Conservation (phyloP, 441 rosid species). For the Biscutella laevigata region DNA sequence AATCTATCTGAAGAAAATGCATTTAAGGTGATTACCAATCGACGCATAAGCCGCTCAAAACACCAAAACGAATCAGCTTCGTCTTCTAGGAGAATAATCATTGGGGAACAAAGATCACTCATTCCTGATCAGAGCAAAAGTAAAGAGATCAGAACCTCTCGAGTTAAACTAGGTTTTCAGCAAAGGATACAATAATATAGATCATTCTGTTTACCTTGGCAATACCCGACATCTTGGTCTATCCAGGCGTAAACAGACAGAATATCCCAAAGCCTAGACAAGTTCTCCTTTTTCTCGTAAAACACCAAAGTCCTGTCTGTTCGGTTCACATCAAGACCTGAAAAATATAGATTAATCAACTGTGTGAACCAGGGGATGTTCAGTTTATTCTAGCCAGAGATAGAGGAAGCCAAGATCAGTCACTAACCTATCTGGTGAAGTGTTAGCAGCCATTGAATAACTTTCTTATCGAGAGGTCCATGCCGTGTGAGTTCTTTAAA, state of each 20-base stretch:
- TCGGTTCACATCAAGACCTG: slow-evolving; percentile 88
- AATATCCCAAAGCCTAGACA: slow-evolving; percentile 91
- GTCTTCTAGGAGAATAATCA: slow-evolving; percentile 82
- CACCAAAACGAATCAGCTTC: slow-evolving; percentile 98
- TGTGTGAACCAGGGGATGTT: background rate
- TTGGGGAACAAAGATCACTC: slow-evolving; percentile 98
- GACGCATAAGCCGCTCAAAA: slow-evolving; percentile 90
- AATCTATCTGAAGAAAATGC: background rate
- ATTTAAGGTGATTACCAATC: slow-evolving; percentile 51
- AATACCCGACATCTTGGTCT: slow-evolving; percentile 80
- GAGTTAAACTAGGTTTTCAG: background rate
- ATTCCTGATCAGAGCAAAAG: slow-evolving; percentile 47
- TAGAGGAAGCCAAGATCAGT: slow-evolving; percentile 12
- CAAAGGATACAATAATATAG: background rate
- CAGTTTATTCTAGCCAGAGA: background rate
- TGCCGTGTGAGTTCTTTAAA: slow-evolving; percentile 39
- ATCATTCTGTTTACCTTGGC: slow-evolving; percentile 55
- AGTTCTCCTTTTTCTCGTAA: slow-evolving; percentile 77
- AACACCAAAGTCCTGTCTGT: slow-evolving; percentile 83
- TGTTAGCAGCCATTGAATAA: slow-evolving; percentile 72
- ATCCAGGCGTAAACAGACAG: slow-evolving; percentile 91
- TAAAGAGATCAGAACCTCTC: background rate
- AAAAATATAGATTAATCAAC: slow-evolving; percentile 2
- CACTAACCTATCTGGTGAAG: slow-evolving; percentile 87
- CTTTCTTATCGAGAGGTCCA: slow-evolving; percentile 66